These are phyloP conservation scores for Alloascoidea hylecoeti DNA, from an alignment of 805 yeast species.

Conservation along the genomic window DNA sequence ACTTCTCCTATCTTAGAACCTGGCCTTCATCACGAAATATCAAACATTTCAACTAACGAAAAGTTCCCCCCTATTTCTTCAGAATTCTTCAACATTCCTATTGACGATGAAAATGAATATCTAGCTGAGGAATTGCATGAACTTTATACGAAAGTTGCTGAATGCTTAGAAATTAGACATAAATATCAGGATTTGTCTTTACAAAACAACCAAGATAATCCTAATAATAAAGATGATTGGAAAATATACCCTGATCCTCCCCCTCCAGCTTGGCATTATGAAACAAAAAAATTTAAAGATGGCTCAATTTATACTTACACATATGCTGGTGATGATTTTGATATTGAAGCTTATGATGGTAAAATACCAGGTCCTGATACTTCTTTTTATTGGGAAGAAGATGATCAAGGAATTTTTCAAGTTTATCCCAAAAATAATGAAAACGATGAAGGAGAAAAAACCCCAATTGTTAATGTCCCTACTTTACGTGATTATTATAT, in stretches of 20 bases:
- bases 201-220: constrained; percentile 69
- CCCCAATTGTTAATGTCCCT: constrained; percentile 64
- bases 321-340: constrained; percentile 36
- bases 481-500: constrained; percentile 70
- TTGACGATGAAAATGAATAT: constrained; percentile 14
- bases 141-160: constrained; percentile 20
- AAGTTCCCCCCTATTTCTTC: too few species aligned
- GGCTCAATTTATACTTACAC: constrained; percentile 9
- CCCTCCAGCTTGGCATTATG: constrained; percentile 66
- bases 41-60: too few species aligned
- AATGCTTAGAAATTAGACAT: constrained; percentile 60
- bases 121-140: constrained; percentile 17
- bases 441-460: constrained; percentile 14
- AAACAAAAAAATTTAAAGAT: constrained; percentile 23
- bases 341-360: constrained; percentile 33
- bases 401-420: constrained; percentile 59
- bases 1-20: not conserved
- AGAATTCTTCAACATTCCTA: not conserved
- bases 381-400: constrained; percentile 26
- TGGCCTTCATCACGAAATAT: not conserved
- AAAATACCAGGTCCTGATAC: constrained; percentile 35
- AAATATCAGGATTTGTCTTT: constrained; percentile 59
- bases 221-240: constrained; percentile 71
- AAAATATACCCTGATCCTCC: constrained; percentile 88
- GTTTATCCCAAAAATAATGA: constrained; percentile 25